These are phyloP conservation scores for Aspergillus ochraceoroseus DNA, from an alignment of 2,329 filamentous ascomycete species.

Conservation along the genomic window DNA sequence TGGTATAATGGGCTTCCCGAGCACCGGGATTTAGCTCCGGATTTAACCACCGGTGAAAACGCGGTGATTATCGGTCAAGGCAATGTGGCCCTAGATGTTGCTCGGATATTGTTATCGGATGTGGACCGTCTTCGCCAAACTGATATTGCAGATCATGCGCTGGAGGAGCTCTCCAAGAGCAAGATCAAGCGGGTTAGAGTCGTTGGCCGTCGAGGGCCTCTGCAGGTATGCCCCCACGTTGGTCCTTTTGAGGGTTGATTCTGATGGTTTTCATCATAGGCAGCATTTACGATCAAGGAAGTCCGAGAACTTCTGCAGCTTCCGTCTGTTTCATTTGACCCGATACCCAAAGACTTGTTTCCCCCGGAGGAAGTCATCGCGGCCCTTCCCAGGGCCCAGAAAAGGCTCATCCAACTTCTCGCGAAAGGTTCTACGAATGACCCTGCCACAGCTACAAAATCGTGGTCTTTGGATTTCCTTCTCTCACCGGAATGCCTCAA, in stretches of 20 bases:
- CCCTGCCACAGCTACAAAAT: conserved; percentile 52
- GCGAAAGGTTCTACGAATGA: conserved; percentile 63
- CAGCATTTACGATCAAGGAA: conserved; percentile 94
- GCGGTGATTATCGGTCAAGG: conserved; percentile 90
- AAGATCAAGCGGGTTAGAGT: conserved; percentile 74
- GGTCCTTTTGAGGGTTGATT: background rate
- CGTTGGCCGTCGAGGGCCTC: conserved; percentile 81
- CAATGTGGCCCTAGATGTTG: conserved; percentile 92
- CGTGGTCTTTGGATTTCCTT: conserved; percentile 82
- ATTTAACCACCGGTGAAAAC: conserved; percentile 69
- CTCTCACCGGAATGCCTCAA: conserved; percentile 70
- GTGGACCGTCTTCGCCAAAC: conserved; percentile 70
- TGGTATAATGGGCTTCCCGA: conserved; percentile 98
- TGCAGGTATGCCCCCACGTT: conserved; percentile 68
- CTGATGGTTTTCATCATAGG: conserved; percentile 39
- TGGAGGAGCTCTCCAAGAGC: conserved; percentile 67
- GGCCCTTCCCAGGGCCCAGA: conserved; percentile 67
- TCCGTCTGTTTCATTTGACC: conserved; percentile 64
- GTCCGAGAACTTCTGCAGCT: conserved; percentile 80
- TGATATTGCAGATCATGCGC: conserved; percentile 80
- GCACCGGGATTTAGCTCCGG: conserved; percentile 65
- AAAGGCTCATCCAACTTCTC: conserved; percentile 74
- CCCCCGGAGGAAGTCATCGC: conserved; percentile 58
- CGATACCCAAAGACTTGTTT: conserved; percentile 61
- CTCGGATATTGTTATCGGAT: conserved; percentile 75